phyloP scores from a whole-genome alignment of 306 rosid genomes.

The Quercus aquifolioides region DNA sequence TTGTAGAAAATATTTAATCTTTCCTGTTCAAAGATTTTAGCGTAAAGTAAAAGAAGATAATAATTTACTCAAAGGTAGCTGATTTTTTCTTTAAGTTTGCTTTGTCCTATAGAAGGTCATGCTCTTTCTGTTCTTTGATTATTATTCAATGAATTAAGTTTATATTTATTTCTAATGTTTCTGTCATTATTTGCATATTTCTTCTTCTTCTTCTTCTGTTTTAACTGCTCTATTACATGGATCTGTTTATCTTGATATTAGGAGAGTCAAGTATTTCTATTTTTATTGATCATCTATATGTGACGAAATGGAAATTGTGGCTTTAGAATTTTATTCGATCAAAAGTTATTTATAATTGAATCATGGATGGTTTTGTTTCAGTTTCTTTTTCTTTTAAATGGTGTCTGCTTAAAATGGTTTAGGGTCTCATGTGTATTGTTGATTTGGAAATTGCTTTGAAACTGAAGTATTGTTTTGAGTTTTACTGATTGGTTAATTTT shows the following conservation, averaged over 20 bases:
- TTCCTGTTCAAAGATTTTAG: neutral
- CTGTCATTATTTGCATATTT: neutral
- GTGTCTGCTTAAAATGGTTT: neutral
- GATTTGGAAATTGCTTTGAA: neutral
- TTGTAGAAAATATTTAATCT: neutral
- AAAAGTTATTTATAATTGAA: neutral
- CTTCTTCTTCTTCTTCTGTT: neutral
- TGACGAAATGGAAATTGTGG: constrained; percentile 3
- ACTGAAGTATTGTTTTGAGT: neutral
- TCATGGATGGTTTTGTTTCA: no score
- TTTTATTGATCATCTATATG: neutral
- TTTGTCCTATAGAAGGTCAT: neutral
- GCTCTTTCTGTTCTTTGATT: neutral
- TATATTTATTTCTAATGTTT: neutral
- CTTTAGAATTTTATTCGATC: neutral
- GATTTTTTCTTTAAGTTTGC: neutral
- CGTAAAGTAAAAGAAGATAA: neutral
- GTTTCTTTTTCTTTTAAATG: neutral
- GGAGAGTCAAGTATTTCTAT: neutral
- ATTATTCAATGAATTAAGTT: neutral
- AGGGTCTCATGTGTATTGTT: neutral
- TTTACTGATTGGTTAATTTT: neutral
- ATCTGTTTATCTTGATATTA: neutral
- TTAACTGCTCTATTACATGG: neutral
- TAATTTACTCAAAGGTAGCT: neutral